Base-by-base conservation (phyloP, 1,139 yeast genomes). In the Lodderomyces elongisporus region DNA sequence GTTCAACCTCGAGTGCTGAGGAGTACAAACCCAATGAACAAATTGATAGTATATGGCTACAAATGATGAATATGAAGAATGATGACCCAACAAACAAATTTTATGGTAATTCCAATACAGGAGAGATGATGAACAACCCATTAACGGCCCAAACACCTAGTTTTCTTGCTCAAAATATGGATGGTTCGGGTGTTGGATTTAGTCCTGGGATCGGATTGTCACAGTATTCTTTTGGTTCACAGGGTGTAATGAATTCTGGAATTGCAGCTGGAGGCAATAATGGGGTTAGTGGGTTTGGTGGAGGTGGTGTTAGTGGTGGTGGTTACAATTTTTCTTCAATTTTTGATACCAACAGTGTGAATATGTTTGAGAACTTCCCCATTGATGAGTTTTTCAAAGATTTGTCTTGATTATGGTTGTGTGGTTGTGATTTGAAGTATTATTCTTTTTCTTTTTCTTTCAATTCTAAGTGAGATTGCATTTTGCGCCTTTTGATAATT, bases 41-140 rank as follows among this genome's bases (percentile, higher is more conserved):
- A 30, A 44, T 56, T 30, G 63, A 58, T 39, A 43, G 47, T 14
- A 40, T 57, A 28, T 58, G 63, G 63, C 34, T 58, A 27, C 58
- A 51, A 34, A 54, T 57, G 58, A 49, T 58, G 53, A 43, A 53
- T 15, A 38, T 47, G 30, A 51, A 49, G 37, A 47, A 49, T 30
- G 28, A 30, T 15, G 41, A 41, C 30, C 31, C 33, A 7, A 31
- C 30, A 13, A 23, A 17, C 14, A 31, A 25, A 20, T 30, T 16
- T 12, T 28, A 20, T 16, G 13, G 12, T 17, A 17, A 25, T 20
- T 17, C 29, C n/a, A 28, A 28, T 22, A 24, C 5, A 8, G n/a
- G n/a, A n/a, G n/a, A n/a, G n/a, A 13, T 13, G 6, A 24, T 21
- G 31, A 29, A 22, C 20, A 21, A n/a, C n/a, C 12, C 21, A 18